phyloP scores from a whole-genome alignment of 1,284 basidiomycete species.

The Tremellales sp. region DNA sequence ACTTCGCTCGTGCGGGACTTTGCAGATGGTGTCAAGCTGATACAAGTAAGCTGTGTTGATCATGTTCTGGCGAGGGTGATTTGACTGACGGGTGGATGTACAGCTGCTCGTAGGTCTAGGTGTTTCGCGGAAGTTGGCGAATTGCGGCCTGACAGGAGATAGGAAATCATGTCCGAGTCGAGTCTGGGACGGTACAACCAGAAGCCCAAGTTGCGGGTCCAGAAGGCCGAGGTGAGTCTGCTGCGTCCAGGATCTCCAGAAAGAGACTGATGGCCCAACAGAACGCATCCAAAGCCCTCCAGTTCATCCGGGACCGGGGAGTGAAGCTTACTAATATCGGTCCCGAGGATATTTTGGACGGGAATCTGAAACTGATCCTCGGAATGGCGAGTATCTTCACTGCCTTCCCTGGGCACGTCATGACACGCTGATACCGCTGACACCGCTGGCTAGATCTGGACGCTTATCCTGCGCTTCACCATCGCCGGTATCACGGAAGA shows the following conservation, averaged over 20 bases:
- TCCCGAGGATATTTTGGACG: conserved; percentile 86
- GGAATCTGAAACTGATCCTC: conserved; percentile 92
- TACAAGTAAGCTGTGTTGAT: conserved; percentile 53
- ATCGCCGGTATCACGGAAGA: conserved; percentile 98
- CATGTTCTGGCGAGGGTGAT: background rate
- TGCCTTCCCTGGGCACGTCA: background rate
- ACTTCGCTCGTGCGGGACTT: conserved; percentile 82
- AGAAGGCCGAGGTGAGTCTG: conserved; percentile 71
- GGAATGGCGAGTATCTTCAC: conserved; percentile 61
- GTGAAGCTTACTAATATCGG: conserved; percentile 96
- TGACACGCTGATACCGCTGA: conserved; percentile 5
- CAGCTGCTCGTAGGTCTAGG: background rate
- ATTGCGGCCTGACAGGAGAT: background rate
- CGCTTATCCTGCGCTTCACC: conserved; percentile 90
- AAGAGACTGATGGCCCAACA: conserved; percentile 10
- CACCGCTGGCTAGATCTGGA: conserved; percentile 88
- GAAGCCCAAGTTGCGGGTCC: conserved; percentile 83
- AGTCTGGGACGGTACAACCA: conserved; percentile 88
- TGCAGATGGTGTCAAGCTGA: conserved; percentile 89
- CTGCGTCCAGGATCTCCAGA: background rate
- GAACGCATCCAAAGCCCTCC: conserved; percentile 93
- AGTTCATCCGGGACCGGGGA: conserved; percentile 90
- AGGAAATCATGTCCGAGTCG: conserved; percentile 96
- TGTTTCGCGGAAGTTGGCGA: background rate
- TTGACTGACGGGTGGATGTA: background rate